phyloP scores from a whole-genome alignment of 75 land plant genomes.

The Chamaecyparis obtusa region DNA sequence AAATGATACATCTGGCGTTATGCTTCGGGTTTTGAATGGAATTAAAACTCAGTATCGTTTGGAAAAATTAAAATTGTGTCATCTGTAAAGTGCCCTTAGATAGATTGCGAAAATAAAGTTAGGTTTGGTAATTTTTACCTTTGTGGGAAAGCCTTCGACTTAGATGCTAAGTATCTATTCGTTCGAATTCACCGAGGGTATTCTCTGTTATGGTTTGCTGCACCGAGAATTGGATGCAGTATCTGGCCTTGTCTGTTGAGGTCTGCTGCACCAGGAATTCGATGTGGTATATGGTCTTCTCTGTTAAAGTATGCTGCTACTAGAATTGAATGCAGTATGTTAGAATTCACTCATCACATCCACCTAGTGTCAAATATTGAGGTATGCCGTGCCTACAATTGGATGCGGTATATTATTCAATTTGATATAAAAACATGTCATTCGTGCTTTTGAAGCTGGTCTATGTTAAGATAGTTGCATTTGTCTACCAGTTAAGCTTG shows the following conservation, averaged over 20 bases:
- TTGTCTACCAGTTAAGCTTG: background rate
- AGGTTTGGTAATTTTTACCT: background rate
- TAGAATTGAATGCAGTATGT: background rate
- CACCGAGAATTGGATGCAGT: background rate
- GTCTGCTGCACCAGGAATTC: background rate
- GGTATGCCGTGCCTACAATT: background rate
- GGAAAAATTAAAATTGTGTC: background rate
- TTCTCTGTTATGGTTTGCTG: background rate
- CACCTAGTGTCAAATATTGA: background rate
- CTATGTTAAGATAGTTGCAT: background rate
- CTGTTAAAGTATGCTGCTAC: background rate
- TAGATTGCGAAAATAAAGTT: background rate
- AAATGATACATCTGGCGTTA: background rate
- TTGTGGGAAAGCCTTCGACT: background rate
- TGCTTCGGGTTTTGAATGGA: background rate
- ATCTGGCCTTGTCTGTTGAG: background rate
- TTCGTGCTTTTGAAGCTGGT: background rate
- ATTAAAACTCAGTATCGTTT: background rate
- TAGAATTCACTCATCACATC: background rate
- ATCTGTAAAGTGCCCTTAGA: background rate
- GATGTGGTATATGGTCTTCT: background rate
- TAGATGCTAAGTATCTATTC: background rate
- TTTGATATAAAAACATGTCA: background rate
- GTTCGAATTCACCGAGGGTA: background rate
- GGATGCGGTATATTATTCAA: background rate